Evolutionary conservation across 148 eudicot genomes (phyloP), one percentile per base, ranked within the genome.

Genomic region (Amaranthus cruentus): DNA sequence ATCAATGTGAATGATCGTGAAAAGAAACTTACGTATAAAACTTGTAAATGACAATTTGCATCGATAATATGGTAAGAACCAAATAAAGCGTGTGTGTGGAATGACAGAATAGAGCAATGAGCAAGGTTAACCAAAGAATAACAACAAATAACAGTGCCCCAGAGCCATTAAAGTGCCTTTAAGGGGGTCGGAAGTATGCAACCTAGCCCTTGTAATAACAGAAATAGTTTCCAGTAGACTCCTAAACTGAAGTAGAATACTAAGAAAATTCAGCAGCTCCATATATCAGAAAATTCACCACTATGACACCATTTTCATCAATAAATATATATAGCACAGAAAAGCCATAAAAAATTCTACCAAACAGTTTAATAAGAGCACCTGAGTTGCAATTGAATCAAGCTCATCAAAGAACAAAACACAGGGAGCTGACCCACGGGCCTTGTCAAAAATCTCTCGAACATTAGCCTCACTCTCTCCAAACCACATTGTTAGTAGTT

Each of bases 391-490:
- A 84, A 91, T 91, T 6, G 97, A 91, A 78, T 91, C 97, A 61
- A 91, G 86, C 77, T 91, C 97, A 73, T 91, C 97, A 77, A 91
- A 91, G 78, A 91, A 91, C 7, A 91, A 81, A 60, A 91, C 97
- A 74, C 97, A 91, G 51, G 97, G 97, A 78, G 97, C 97, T 70
- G 97, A 85, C 66, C 76, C 81, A 9, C 97, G 85, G 55, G 97
- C 97, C 83, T 91, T 91, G 81, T 91, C 97, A 62, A 91, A 91
- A 49, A 91, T 86, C 76, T 91, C 97, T 62, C 97, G 59, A 12
- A 91, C 97, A 79, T 91, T 91, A 66, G 97, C 97, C 79, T 91
- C 97, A 76, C 97, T 91, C 79, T 91, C 97, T 59, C 97, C 97
- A 78, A 91, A 91, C 97, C 97, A 91, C 97, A 91, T 91, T 4